Evolutionary conservation across 345 rosid species (phyloP).

Genomic region (Moricandia arvensis): DNA sequence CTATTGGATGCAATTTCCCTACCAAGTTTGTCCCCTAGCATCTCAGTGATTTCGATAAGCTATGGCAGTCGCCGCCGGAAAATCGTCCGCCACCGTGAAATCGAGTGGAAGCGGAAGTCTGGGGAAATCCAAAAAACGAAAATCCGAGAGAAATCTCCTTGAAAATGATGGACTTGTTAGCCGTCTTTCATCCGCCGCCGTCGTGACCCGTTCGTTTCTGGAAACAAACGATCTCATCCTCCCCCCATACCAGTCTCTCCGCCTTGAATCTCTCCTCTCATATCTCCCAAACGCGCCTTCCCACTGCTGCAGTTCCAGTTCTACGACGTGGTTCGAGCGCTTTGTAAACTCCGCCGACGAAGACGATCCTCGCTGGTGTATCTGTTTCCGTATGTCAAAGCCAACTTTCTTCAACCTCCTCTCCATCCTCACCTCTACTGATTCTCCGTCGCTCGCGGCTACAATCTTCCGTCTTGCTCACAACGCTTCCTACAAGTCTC

Average conservation of each 20-base stretch:
- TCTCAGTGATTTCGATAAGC: background rate
- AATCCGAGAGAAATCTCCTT: background rate
- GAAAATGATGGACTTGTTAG: constrained; percentile 34
- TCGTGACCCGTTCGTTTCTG: constrained; percentile 51
- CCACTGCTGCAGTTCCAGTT: constrained; percentile 7
- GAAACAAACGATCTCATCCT: constrained; percentile 46
- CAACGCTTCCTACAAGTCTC: constrained; percentile 52
- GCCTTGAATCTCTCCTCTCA: constrained; percentile 38
- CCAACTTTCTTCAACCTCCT: constrained; percentile 51
- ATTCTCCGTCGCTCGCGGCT: constrained; percentile 50
- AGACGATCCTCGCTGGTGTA: constrained; percentile 58
- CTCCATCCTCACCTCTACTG: constrained; percentile 39
- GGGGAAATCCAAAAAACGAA: background rate
- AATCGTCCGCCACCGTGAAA: background rate
- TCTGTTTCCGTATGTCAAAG: constrained; percentile 58
- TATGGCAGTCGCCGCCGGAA: constrained; percentile 10
- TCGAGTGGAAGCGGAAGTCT: background rate
- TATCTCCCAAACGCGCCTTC: constrained; percentile 40
- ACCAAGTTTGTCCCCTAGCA: background rate
- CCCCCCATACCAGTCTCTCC: constrained; percentile 33
- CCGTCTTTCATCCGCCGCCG: constrained; percentile 47
- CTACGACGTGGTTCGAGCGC: constrained; percentile 47
- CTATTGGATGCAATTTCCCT: no score
- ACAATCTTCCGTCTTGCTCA: constrained; percentile 77
- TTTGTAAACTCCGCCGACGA: constrained; percentile 42